Conservation (phyloP, 1,139 yeast genomes). For the Taiozyma sp. region DNA sequence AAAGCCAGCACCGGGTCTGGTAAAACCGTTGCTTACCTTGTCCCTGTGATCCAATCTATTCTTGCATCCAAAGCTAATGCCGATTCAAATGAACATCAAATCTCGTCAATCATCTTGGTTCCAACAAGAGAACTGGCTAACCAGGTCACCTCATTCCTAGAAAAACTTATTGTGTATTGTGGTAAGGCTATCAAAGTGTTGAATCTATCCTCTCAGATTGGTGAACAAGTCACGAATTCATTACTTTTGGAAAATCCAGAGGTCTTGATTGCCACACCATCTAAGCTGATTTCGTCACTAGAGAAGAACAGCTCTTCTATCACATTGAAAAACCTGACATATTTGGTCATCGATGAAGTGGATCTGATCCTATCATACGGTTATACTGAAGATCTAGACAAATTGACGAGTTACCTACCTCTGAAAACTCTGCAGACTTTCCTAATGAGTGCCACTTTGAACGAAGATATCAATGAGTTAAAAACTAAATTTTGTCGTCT, state of each 20-base stretch:
- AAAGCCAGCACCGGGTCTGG: conserved; percentile 91
- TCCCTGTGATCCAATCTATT: conserved; percentile 73
- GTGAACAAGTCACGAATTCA: conserved; percentile 70
- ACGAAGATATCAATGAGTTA: conserved; percentile 76
- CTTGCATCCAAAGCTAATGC: conserved; percentile 34
- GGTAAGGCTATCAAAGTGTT: conserved; percentile 61
- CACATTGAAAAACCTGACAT: conserved; percentile 52
- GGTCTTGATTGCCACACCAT: conserved; percentile 83
- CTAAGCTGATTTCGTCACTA: conserved; percentile 60
- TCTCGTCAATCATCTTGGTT: conserved; percentile 57
- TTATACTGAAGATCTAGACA: conserved; percentile 76
- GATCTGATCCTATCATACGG: conserved; percentile 91
- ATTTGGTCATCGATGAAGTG: conserved; percentile 90
- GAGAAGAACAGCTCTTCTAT: conserved; percentile 39
- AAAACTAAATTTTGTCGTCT: conserved; percentile 76
- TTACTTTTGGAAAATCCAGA: conserved; percentile 73
- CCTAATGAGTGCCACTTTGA: conserved; percentile 94
- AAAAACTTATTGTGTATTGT: conserved; percentile 66
- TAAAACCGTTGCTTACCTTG: conserved; percentile 78
- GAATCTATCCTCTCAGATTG: conserved; percentile 69
- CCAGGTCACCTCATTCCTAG: conserved; percentile 74
- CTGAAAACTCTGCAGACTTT: conserved; percentile 80
- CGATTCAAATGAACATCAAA: conserved; percentile 25
- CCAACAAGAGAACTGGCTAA: conserved; percentile 85
- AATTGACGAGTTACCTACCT: conserved; percentile 61